Conservation (phyloP, 495 filamentous ascomycete genomes). For the Talaromyces ruber region DNA sequence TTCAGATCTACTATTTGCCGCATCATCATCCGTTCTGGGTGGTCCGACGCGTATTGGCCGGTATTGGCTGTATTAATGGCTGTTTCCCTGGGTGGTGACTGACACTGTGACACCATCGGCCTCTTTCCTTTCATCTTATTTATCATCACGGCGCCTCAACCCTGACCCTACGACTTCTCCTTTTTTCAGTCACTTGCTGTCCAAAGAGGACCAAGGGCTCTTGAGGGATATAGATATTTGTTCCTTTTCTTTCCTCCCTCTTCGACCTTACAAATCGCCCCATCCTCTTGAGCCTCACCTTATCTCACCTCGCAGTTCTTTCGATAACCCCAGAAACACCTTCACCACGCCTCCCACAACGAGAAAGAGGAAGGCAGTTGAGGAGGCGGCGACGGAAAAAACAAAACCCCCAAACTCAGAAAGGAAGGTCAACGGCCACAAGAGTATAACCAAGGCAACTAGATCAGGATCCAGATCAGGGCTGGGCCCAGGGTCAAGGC, state of each 20-base stretch:
- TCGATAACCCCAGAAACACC: slow-evolving; percentile 3
- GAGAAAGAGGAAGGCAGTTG: slow-evolving; percentile 88
- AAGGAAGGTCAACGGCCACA: not conserved
- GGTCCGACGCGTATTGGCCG: not conserved
- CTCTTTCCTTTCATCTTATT: slow-evolving; percentile 11
- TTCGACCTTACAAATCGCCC: not conserved
- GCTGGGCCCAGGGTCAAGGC: slow-evolving; percentile 3
- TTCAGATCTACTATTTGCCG: not conserved
- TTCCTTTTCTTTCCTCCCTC: not conserved
- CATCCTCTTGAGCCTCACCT: slow-evolving; percentile 1
- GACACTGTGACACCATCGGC: not conserved
- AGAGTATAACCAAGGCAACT: not conserved
- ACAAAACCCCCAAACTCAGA: slow-evolving; percentile 14
- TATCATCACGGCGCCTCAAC: slow-evolving; percentile 9
- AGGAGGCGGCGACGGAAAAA: slow-evolving; percentile 52
- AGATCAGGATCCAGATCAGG: not conserved
- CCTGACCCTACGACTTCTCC: not conserved
- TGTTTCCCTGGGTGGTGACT: not conserved
- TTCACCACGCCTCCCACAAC: slow-evolving; percentile 61
- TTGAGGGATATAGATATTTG: not conserved
- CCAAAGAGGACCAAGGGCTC: not conserved
- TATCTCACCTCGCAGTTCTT: not conserved
- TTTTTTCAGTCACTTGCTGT: not conserved
- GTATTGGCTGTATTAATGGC: not conserved
- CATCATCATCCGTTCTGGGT: not conserved